phyloP scores from a whole-genome alignment of 345 rosid genomes.

The Hevea brasiliensis region DNA sequence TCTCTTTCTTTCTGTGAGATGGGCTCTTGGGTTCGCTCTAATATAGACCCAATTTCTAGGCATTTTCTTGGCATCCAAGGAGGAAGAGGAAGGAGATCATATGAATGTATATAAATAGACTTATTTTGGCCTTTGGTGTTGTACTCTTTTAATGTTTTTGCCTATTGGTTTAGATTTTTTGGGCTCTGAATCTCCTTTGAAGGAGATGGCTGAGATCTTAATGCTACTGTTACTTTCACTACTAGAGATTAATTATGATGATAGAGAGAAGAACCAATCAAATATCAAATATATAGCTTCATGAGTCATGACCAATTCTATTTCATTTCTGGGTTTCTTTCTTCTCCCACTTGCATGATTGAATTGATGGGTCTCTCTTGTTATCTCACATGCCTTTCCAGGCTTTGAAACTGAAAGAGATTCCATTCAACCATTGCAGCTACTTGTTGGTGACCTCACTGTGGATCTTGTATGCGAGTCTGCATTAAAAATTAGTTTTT shows the following conservation, averaged over 20 bases:
- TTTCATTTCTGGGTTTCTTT: conserved; percentile 6
- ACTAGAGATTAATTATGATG: conserved; percentile 7
- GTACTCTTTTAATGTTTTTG: conserved; percentile 2
- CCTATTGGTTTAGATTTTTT: conserved; percentile 22
- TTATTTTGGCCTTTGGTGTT: conserved; percentile 11
- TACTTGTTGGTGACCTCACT: conserved; percentile 25
- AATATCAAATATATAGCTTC: background rate
- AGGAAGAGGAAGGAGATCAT: conserved; percentile 26
- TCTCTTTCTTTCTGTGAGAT: conserved; percentile 29
- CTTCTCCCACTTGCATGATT: background rate
- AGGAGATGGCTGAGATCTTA: conserved; percentile 18
- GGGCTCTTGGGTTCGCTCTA: background rate
- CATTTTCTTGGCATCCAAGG: conserved; percentile 32
- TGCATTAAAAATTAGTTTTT: conserved; percentile 19
- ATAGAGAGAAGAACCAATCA: conserved; percentile 9
- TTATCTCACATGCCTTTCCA: conserved; percentile 19
- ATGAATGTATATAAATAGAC: conserved; percentile 50
- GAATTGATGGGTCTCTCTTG: conserved; percentile 15
- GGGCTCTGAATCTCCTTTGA: conserved; percentile 24
- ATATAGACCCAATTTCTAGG: conserved; percentile 4
- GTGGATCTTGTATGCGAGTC: conserved; percentile 50
- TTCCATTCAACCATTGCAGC: conserved; percentile 51
- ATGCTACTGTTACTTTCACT: conserved; percentile 17
- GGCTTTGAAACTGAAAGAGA: conserved; percentile 35
- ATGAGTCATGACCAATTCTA: too few relatives aligned